Evolutionary conservation across 2,329 filamentous ascomycete genomes (phyloP).

Genomic region (Microascus cirrosus): DNA sequence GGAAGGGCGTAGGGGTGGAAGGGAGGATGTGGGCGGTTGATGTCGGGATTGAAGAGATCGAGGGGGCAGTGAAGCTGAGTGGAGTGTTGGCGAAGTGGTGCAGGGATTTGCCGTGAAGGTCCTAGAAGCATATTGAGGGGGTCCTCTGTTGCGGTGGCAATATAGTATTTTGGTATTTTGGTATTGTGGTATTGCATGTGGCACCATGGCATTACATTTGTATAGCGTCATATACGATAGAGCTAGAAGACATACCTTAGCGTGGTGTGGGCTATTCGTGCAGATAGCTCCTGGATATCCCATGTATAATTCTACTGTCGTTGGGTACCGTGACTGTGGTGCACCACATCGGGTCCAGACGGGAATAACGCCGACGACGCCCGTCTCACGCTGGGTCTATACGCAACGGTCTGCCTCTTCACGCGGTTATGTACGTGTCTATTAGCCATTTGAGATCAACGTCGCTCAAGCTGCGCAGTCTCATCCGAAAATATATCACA

Average conservation of each 20-base stretch:
- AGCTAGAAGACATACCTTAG: background rate
- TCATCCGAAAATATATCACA: no score
- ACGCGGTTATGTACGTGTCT: no score
- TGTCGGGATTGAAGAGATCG: slow-evolving; percentile 69
- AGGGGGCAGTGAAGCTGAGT: slow-evolving; percentile 45
- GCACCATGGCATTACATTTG: background rate
- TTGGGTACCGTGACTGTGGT: no score
- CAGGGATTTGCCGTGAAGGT: slow-evolving; percentile 32
- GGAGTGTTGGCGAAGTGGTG: slow-evolving; percentile 63
- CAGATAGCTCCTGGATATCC: no score
- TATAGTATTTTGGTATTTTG: background rate
- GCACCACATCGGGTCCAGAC: no score
- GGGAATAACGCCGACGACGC: no score
- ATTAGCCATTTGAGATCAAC: no score
- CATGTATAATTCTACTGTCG: no score
- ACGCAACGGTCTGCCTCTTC: no score
- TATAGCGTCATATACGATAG: background rate
- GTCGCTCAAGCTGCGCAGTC: no score
- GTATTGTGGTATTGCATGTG: background rate
- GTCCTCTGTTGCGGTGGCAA: background rate
- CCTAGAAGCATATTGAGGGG: background rate
- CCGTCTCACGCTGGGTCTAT: no score
- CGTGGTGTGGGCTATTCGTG: no score
- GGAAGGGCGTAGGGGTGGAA: slow-evolving; percentile 43
- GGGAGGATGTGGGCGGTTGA: slow-evolving; percentile 66